Conservation (phyloP, 78 protist genomes). For the Dictyostelium firmibasis region DNA sequence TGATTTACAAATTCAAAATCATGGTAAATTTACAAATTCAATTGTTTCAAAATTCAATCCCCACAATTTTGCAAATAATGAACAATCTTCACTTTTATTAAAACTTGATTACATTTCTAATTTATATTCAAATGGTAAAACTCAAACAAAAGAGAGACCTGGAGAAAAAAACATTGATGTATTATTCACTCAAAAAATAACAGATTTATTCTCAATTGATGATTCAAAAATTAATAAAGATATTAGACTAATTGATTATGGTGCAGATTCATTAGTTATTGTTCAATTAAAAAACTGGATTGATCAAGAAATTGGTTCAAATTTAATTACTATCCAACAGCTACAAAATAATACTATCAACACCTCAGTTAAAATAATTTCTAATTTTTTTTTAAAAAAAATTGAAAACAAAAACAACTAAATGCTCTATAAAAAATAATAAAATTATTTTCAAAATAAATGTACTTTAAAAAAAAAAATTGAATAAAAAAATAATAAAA, state of each 20-base stretch:
- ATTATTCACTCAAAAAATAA: neutral
- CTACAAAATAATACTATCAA: neutral
- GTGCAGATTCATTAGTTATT: neutral
- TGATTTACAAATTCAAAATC: neutral
- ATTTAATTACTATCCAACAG: neutral
- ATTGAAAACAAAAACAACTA: too few relatives aligned
- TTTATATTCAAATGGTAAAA: neutral
- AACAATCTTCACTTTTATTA: neutral
- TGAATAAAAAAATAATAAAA: too few relatives aligned
- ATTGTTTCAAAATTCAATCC: neutral
- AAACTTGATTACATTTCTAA: neutral
- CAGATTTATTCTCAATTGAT: conserved; percentile 28
- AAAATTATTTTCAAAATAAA: too few relatives aligned
- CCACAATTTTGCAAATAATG: neutral
- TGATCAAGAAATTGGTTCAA: neutral
- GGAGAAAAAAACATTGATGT: neutral
- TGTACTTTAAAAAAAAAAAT: too few relatives aligned
- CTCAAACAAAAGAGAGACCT: neutral
- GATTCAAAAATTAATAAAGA: neutral
- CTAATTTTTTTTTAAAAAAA: neutral
- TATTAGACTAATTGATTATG: conserved; percentile 15
- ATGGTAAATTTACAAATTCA: neutral
- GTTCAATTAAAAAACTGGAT: conserved; percentile 24
- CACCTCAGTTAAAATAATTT: neutral
- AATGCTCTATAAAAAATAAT: too few relatives aligned